A percentile compares a stretch with the other conserved stretches of the same genome.
These are phyloP conservation scores for Aphanomyces stellatus DNA, from an alignment of 352 stramenopile species.

Conservation along the genomic window DNA sequence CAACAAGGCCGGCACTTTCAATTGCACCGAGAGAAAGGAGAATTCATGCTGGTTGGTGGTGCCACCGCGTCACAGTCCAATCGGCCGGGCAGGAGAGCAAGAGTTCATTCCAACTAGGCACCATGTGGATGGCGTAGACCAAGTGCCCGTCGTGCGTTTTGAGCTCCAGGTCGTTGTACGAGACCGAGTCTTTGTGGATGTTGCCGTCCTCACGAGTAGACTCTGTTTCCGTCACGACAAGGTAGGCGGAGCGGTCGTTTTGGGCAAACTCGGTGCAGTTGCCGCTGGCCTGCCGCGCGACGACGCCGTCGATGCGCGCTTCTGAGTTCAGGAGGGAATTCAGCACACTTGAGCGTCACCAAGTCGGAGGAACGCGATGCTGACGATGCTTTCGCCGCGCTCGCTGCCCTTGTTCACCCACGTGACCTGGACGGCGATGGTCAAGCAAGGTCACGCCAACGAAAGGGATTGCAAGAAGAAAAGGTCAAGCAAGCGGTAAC, in stretches of 20 bases:
- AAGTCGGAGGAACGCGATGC: too few species aligned
- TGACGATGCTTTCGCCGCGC: too few species aligned
- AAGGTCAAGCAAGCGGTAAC: too few species aligned
- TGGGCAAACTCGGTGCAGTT: slow-evolving; percentile 81
- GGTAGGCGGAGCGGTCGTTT: slow-evolving; percentile 79
- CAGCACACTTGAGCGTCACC: slow-evolving; percentile 85
- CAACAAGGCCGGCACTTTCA: neutral
- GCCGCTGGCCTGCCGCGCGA: slow-evolving; percentile 80
- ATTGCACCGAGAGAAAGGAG: slow-evolving; percentile 45
- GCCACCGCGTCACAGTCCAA: slow-evolving; percentile 86
- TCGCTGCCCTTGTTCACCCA: too few species aligned
- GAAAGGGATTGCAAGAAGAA: too few species aligned
- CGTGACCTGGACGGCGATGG: too few species aligned
- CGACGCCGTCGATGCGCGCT: slow-evolving; percentile 69
- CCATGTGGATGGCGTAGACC: slow-evolving; percentile 84
- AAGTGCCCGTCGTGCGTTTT: slow-evolving; percentile 86
- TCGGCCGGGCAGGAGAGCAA: slow-evolving; percentile 87
- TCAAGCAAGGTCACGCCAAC: too few species aligned
- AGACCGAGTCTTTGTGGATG: slow-evolving; percentile 88
- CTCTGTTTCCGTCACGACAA: slow-evolving; percentile 52
- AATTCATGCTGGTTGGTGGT: slow-evolving; percentile 45
- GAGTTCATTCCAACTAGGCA: slow-evolving; percentile 70
- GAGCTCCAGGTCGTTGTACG: slow-evolving; percentile 92
- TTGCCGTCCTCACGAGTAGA: slow-evolving; percentile 69
- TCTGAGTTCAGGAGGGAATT: slow-evolving; percentile 58